Evolutionary conservation across 2,329 filamentous ascomycete genomes (phyloP).

Genomic region (Aspergillus brasiliensis): DNA sequence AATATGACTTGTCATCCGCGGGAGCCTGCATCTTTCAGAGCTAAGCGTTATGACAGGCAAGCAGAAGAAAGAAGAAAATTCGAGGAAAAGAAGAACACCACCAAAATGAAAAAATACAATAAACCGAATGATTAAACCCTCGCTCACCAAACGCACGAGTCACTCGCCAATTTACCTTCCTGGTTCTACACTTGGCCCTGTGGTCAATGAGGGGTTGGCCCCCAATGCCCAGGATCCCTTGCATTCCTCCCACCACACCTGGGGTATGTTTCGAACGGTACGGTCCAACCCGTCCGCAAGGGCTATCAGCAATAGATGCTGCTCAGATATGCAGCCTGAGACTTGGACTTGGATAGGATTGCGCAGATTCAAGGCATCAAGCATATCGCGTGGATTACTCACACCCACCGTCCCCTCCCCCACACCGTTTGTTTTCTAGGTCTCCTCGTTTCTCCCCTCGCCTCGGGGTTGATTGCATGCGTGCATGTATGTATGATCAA

Average conservation of each 20-base stretch:
- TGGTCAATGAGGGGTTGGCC: neutral
- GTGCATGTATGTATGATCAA: neutral
- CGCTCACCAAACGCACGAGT: neutral
- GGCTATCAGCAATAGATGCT: conserved; percentile 1
- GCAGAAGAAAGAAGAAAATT: neutral
- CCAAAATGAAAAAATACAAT: too few relatives aligned
- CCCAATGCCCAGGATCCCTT: conserved; percentile 7
- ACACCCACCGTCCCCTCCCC: too few relatives aligned
- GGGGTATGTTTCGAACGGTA: conserved; percentile 6
- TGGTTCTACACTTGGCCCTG: too few relatives aligned
- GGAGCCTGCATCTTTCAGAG: neutral
- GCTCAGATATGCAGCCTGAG: neutral
- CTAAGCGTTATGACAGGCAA: neutral
- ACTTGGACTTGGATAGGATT: neutral
- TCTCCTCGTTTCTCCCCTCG: neutral
- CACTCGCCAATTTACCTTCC: neutral
- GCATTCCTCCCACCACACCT: conserved; percentile 10
- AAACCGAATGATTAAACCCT: neutral
- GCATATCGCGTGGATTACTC: neutral
- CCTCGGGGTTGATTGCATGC: neutral
- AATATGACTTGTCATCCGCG: neutral
- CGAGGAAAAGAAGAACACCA: neutral
- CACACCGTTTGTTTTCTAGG: neutral
- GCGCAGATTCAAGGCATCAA: neutral
- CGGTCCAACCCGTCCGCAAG: conserved; percentile 22